Evolutionary conservation across 2,329 filamentous ascomycete species (phyloP), one percentile per base, ranked within the genome.

Genomic region (Biscogniauxia mediterranea): DNA sequence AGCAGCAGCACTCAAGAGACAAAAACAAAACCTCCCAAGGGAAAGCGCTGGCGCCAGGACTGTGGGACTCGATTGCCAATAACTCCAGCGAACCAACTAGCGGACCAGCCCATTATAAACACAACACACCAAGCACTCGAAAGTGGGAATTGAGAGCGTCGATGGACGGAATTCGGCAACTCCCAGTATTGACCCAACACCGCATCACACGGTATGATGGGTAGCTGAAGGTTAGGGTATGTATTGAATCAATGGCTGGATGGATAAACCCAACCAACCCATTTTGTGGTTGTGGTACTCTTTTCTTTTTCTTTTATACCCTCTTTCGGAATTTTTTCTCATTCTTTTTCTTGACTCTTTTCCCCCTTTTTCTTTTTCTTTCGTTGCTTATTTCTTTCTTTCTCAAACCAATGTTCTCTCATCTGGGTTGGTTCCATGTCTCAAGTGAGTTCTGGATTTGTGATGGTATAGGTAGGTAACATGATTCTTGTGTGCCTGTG

Each of bases 391-490:
- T 32, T 46, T 46, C 15, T 46, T n/a, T 17, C 17, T 25, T 26
- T 23, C 23, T 26, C 13, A n/a, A 28, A 17, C 23, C 28, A 46
- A 56, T 60, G 38, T 62, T 50, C 51, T 26, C 52, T 50, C 42
- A 26, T 52, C 56, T 54, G 56, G 54, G 19, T 52, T 38, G 32
- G 13, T 28, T 46, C 54, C 57, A 56, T 62, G 61, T 59, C 56
- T 64, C 38, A 59, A 56, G 28, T 32, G 28, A 32, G 28, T 32
- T 32, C 28, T 32, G 28, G 28, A 32, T 32, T 46, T 46, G 38
- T 46, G 17, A 13, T 46, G 38, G 3, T 15, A n/a, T 46, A 23
- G 23, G 23, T 23, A 23, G 23, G 23, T 23, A 17, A 46, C 17
- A n/a, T 46, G 38, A 17, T 46, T 5, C 15, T 6, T 46, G 38